Percentiles rank a stretch among this genome's conserved stretches.
These are phyloP conservation scores for Sonneratia caseolaris DNA, from an alignment of 345 rosid genomes.

Conservation along the genomic window DNA sequence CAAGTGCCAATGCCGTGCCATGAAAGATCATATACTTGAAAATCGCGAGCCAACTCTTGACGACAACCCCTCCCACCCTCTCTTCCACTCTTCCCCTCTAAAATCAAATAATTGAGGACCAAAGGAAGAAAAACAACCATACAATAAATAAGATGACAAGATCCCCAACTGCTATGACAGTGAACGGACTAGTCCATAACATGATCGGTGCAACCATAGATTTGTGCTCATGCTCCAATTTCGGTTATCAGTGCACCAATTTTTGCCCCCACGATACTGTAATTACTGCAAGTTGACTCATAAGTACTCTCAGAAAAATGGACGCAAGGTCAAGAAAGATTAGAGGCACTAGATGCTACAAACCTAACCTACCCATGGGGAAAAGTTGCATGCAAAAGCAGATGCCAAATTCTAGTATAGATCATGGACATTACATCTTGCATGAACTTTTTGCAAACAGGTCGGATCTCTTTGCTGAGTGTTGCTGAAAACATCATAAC, in stretches of 20 bases:
- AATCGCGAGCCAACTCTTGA: not conserved
- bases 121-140: not conserved
- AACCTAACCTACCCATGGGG: constrained; percentile 11
- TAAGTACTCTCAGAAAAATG: not conserved
- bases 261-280: not conserved
- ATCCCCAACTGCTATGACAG: constrained; percentile 9
- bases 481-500: constrained; percentile 99
- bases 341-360: not conserved
- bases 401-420: constrained; percentile 55
- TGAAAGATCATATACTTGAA: constrained; percentile 3
- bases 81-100: not conserved
- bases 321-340: not conserved
- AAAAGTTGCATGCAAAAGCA: constrained; percentile 31
- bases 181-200: not conserved
- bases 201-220: not conserved
- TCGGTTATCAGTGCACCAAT: not conserved
- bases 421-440: constrained; percentile 93
- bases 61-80: not conserved
- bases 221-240: not conserved
- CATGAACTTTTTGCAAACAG: constrained; percentile 99
- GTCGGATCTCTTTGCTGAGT: constrained; percentile 98
- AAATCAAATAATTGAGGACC: not conserved
- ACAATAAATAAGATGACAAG: not conserved
- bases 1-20: constrained; percentile 16
- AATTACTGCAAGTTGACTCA: not conserved